phyloP scores from a whole-genome alignment of 2,329 filamentous ascomycete species.

The Aspergillus thermomutatus region DNA sequence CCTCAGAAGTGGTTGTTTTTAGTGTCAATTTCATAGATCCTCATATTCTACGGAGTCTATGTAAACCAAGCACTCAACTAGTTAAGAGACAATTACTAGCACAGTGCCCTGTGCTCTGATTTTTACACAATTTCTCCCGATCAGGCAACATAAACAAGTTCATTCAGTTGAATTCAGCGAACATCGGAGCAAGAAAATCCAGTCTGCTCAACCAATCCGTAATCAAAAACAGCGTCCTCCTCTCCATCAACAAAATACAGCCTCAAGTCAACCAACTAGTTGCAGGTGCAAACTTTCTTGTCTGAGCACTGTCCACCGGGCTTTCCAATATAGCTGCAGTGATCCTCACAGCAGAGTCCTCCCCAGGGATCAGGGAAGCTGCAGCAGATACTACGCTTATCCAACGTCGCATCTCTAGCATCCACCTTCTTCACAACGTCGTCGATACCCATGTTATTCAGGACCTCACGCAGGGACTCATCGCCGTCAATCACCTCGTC shows the following conservation, averaged over 20 bases:
- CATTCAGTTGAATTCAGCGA: not conserved
- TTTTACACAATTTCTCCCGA: not conserved
- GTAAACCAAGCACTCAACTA: not conserved
- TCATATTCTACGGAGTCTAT: not conserved
- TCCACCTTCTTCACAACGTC: not conserved
- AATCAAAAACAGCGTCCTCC: not conserved
- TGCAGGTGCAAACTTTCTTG: not conserved
- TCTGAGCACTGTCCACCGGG: constrained; percentile 3
- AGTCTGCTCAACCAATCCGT: not conserved
- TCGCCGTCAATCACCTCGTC: constrained; percentile 2
- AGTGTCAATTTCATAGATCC: too few relatives aligned
- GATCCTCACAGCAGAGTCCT: constrained; percentile 1
- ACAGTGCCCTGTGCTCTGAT: not conserved
- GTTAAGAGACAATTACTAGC: not conserved
- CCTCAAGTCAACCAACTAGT: not conserved
- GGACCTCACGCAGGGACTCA: not conserved
- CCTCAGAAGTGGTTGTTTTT: too few relatives aligned
- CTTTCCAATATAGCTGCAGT: constrained; percentile 2
- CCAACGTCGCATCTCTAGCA: not conserved
- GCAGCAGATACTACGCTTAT: constrained; percentile 3
- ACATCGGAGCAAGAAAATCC: not conserved
- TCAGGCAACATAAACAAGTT: not conserved
- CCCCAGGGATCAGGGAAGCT: not conserved
- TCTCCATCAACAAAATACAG: not conserved
- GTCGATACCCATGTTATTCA: not conserved